phyloP scores from a whole-genome alignment of 1,139 yeast genomes.

The Sugiyamaella paludigena region DNA sequence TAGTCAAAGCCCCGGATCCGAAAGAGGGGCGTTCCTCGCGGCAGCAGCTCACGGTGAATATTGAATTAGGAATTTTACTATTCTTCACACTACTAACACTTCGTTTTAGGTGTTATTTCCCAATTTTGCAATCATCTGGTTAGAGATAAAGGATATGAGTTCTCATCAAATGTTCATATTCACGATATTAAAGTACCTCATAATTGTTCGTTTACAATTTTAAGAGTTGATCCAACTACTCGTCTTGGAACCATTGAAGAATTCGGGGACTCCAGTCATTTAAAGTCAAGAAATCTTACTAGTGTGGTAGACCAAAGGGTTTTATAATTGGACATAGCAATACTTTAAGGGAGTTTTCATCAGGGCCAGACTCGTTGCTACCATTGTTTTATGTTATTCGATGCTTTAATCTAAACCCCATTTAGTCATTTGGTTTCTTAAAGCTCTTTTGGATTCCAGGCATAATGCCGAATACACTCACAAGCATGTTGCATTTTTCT shows the following conservation, averaged over 20 bases:
- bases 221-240: constrained; percentile 42
- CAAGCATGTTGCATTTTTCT: too few species aligned
- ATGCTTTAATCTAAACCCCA: neutral
- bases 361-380: too few species aligned
- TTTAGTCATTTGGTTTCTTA: neutral
- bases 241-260: constrained; percentile 22
- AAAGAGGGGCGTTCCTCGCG: too few species aligned
- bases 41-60: too few species aligned
- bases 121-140: constrained; percentile 50
- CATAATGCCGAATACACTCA: too few species aligned
- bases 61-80: too few species aligned
- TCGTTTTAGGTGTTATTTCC: constrained; percentile 51
- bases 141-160: constrained; percentile 38
- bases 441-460: too few species aligned
- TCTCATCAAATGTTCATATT: constrained; percentile 41
- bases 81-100: neutral
- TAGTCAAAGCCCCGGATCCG: too few species aligned
- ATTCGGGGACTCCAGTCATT: constrained; percentile 30
- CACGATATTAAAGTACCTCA: constrained; percentile 59
- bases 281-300: constrained; percentile 10
- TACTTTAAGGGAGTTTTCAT: too few species aligned
- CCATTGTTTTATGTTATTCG: neutral
- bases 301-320: constrained; percentile 23
- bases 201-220: constrained; percentile 68
- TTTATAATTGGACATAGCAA: constrained; percentile 5